Percentiles rank a stretch among this genome's conserved stretches.
phyloP scores from a whole-genome alignment of 2,329 filamentous ascomycete genomes.

The Colletotrichum filicis region DNA sequence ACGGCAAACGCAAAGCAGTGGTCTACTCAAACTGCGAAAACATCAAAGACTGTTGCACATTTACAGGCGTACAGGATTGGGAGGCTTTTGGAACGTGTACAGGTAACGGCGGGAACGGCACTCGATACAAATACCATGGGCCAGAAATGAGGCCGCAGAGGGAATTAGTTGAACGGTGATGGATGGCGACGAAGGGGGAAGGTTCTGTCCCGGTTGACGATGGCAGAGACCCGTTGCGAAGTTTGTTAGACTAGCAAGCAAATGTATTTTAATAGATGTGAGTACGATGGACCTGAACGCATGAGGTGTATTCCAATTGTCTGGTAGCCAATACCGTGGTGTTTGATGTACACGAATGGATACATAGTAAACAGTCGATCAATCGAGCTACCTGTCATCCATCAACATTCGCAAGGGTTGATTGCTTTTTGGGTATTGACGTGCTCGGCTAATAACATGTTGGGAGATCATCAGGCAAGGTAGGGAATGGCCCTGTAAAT shows the following conservation, averaged over 20 bases:
- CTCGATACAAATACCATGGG: conserved; percentile 42
- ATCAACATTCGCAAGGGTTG: background rate
- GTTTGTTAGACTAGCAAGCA: conserved; percentile 36
- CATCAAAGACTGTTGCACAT: conserved; percentile 25
- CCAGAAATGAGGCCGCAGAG: conserved; percentile 26
- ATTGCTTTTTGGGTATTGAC: background rate
- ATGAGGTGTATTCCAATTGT: background rate
- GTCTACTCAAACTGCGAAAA: conserved; percentile 8
- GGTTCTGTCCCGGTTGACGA: background rate
- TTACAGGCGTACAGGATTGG: conserved; percentile 34
- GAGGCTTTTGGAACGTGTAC: conserved; percentile 37
- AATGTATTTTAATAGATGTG: conserved; percentile 56
- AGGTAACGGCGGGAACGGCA: conserved; percentile 35
- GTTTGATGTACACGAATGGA: background rate
- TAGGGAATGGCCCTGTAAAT: conserved; percentile 30
- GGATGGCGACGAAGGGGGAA: background rate
- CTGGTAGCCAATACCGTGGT: background rate
- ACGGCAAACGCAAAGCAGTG: background rate
- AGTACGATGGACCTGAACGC: conserved; percentile 36
- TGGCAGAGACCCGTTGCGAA: conserved; percentile 18
- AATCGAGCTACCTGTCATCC: background rate
- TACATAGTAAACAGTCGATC: background rate
- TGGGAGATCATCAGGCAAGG: conserved; percentile 14
- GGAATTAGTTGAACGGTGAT: conserved; percentile 1
- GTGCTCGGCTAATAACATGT: background rate